phyloP scores from a whole-genome alignment of 1,284 basidiomycete species.

The Sphagnurus paluster region DNA sequence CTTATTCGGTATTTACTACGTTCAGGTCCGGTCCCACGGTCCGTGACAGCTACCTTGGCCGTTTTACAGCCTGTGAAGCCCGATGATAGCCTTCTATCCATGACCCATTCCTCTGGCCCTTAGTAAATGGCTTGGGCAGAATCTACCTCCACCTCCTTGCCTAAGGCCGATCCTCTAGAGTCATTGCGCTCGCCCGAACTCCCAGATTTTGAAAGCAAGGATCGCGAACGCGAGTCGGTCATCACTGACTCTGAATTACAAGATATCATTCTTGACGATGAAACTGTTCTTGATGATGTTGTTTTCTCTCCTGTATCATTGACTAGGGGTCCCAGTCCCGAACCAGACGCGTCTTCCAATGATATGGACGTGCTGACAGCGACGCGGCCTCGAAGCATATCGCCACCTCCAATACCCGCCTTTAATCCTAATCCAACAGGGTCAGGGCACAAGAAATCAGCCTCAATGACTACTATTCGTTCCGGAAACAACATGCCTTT shows the following conservation, averaged over 20 bases:
- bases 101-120: constrained; percentile 11
- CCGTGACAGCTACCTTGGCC: constrained; percentile 10
- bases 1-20: constrained; percentile 11
- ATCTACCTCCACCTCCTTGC: constrained; percentile 6
- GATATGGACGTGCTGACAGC: constrained; percentile 8
- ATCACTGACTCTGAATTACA: constrained; percentile 55
- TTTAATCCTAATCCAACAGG: constrained; percentile 12
- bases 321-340: constrained; percentile 29
- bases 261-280: constrained; percentile 63
- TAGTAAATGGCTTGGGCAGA: constrained; percentile 22
- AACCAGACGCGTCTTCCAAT: constrained; percentile 10
- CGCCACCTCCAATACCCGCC: constrained; percentile 7
- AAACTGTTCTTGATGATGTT: too few species aligned
- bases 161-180: constrained; percentile 28
- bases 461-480: constrained; percentile 60
- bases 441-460: constrained; percentile 55
- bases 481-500: constrained; percentile 53
- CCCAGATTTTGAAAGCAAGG: constrained; percentile 25
- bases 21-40: constrained; percentile 8
- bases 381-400: constrained; percentile 6
- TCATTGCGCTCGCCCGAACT: constrained; percentile 37
- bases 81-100: constrained; percentile 12
- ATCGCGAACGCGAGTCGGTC: constrained; percentile 40
- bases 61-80: constrained; percentile 12
- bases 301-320: constrained; percentile 58